Conservation (phyloP, 1,284 basidiomycete species). For the Veloboletus limbatus region DNA sequence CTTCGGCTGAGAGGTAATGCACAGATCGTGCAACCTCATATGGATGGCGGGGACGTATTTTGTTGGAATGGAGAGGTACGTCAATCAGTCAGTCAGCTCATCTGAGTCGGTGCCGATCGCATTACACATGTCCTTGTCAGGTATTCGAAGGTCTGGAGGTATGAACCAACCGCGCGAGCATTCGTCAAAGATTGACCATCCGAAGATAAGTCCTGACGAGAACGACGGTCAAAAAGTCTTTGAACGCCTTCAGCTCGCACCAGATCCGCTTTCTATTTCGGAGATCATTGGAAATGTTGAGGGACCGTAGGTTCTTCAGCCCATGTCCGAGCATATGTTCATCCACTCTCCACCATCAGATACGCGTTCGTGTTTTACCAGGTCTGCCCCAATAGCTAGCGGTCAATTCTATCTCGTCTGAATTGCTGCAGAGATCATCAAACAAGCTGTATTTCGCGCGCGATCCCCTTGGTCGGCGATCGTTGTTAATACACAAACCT, state of each 20-base stretch:
- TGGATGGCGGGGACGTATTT: slow-evolving; percentile 55
- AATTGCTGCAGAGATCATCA: slow-evolving; percentile 40
- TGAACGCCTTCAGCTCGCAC: slow-evolving; percentile 40
- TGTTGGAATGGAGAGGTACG: slow-evolving; percentile 91
- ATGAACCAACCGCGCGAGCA: not conserved
- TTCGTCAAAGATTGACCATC: slow-evolving; percentile 4
- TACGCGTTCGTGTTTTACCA: slow-evolving; percentile 84
- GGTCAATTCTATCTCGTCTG: slow-evolving; percentile 3
- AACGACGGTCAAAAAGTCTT: slow-evolving; percentile 82
- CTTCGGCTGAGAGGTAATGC: slow-evolving; percentile 70
- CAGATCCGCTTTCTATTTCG: slow-evolving; percentile 45
- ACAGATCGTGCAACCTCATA: slow-evolving; percentile 74
- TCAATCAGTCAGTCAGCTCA: slow-evolving; percentile 5
- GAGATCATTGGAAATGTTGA: slow-evolving; percentile 65
- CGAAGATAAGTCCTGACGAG: slow-evolving; percentile 51
- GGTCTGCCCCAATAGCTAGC: slow-evolving; percentile 40
- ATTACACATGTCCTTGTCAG: slow-evolving; percentile 37
- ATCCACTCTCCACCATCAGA: slow-evolving; percentile 38
- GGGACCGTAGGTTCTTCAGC: slow-evolving; percentile 73
- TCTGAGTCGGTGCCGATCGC: not conserved
- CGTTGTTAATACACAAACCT: slow-evolving; percentile 71
- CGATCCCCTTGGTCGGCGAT: slow-evolving; percentile 90
- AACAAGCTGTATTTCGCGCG: slow-evolving; percentile 72
- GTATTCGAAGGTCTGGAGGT: slow-evolving; percentile 78
- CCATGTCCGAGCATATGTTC: slow-evolving; percentile 1